Conservation (phyloP, 805 yeast species). For the Kuraishia capsulata region DNA sequence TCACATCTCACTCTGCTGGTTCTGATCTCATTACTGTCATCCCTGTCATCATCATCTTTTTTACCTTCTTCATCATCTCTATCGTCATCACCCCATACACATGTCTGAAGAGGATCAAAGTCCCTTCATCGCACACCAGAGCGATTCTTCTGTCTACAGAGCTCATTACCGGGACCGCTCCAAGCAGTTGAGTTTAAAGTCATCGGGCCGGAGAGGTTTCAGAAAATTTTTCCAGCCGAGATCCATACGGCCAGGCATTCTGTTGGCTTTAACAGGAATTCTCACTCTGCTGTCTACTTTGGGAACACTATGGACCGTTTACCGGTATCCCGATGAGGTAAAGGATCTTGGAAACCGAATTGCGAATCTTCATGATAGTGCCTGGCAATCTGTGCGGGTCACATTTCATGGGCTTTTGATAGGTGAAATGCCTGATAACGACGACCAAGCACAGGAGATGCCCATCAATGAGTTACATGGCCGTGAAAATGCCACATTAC, state of each 20-base stretch:
- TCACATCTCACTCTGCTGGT: too few relatives aligned
- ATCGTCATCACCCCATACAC: too few relatives aligned
- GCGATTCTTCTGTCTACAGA: background rate
- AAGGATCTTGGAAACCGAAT: background rate
- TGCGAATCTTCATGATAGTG: background rate
- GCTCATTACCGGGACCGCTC: background rate
- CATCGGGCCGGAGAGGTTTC: too few relatives aligned
- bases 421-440: background rate
- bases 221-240: too few relatives aligned
- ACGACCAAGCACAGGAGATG: background rate
- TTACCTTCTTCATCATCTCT: too few relatives aligned
- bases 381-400: conserved; percentile 1
- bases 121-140: too few relatives aligned
- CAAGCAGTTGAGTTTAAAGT: background rate
- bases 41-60: too few relatives aligned
- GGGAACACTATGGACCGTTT: background rate
- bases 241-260: background rate
- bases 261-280: background rate
- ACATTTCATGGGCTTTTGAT: conserved; percentile 1
- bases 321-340: background rate
- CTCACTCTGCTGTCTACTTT: background rate
- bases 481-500: conserved; percentile 54
- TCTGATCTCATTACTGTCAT: too few relatives aligned
- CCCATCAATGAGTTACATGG: conserved; percentile 12
- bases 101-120: too few relatives aligned